Conservation (phyloP, 371 early-diverging fungal genomes). For the Mucor mucedo region DNA sequence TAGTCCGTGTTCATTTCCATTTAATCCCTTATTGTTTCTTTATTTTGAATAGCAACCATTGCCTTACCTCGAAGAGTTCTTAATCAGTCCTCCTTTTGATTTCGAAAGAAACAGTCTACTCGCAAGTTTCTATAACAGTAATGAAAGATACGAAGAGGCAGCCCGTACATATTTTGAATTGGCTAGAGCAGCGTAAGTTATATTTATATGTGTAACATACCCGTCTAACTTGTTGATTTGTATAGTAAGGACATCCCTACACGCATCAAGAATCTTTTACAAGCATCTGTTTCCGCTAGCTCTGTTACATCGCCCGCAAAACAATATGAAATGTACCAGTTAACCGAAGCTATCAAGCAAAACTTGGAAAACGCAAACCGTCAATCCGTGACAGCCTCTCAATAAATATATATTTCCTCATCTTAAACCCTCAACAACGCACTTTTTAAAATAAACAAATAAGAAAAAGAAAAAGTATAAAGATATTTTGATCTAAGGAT, state of each 20-base stretch:
- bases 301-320: constrained; percentile 27
- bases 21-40: not conserved
- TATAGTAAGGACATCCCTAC: constrained; percentile 1
- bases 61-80: constrained; percentile 35
- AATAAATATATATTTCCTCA: not conserved
- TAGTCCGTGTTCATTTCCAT: no score
- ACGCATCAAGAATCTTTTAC: constrained; percentile 18
- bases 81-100: constrained; percentile 28
- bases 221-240: not conserved
- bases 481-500: not conserved
- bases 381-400: not conserved
- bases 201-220: not conserved
- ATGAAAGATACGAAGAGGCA: constrained; percentile 39
- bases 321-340: constrained; percentile 26
- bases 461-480: not conserved
- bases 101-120: constrained; percentile 35
- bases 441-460: not conserved
- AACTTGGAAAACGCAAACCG: constrained; percentile 1
- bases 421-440: not conserved
- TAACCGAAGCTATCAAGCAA: constrained; percentile 10
- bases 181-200: constrained; percentile 31
- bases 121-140: constrained; percentile 31
- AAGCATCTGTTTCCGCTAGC: constrained; percentile 25
- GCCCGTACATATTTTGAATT: constrained; percentile 26
- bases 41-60: constrained; percentile 19